Evolutionary conservation across 768 basidiomycete species (phyloP).

Genomic region (Naganishia friedmannii): DNA sequence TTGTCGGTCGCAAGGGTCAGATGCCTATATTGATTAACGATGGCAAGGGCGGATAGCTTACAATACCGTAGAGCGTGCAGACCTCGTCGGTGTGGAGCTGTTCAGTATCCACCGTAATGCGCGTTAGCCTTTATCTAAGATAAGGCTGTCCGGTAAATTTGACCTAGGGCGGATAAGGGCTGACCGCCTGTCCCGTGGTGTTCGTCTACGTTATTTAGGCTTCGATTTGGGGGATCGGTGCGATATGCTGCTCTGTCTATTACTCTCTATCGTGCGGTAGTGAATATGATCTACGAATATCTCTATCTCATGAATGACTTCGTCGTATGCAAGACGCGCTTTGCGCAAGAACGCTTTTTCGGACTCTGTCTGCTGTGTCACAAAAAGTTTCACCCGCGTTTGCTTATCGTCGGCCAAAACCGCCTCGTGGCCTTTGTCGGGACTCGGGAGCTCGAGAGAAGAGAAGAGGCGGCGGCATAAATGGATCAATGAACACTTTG

Average conservation of each 20-base stretch:
- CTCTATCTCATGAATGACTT: no score
- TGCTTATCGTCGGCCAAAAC: slow-evolving; percentile 18
- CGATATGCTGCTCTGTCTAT: no score
- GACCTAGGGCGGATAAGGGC: neutral
- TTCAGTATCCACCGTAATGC: neutral
- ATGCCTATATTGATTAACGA: no score
- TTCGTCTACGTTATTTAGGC: neutral
- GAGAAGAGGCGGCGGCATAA: no score
- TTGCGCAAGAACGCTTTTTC: neutral
- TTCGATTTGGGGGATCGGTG: neutral
- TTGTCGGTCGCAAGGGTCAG: neutral
- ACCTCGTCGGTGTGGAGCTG: neutral
- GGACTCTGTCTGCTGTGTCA: slow-evolving; percentile 1
- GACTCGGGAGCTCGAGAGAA: neutral
- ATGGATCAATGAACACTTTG: no score
- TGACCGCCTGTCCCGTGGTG: neutral
- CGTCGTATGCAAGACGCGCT: neutral
- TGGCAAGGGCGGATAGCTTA: neutral
- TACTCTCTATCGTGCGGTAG: no score
- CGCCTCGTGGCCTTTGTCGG: neutral
- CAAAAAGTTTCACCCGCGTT: slow-evolving; percentile 17
- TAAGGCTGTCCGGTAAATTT: neutral
- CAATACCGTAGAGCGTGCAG: neutral
- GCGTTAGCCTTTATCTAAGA: neutral
- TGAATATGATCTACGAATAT: no score